These are phyloP conservation scores for Talaromyces sp. DNA, from an alignment of 2,329 filamentous ascomycete species.

Conservation along the genomic window DNA sequence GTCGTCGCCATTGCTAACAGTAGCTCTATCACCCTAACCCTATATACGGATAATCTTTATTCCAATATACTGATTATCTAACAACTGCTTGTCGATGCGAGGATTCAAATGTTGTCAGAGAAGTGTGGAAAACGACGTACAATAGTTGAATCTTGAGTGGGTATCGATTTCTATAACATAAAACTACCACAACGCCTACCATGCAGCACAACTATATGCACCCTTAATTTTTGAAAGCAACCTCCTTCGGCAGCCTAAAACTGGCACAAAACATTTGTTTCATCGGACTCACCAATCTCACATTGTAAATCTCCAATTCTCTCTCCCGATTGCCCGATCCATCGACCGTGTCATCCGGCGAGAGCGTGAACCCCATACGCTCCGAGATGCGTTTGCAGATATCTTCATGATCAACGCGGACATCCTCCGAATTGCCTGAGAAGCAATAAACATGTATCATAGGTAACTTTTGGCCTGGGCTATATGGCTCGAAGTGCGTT, in stretches of 20 bases:
- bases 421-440: constrained; percentile 73
- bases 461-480: constrained; percentile 62
- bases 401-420: constrained; percentile 56
- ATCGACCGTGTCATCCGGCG: constrained; percentile 48
- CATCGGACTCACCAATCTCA: constrained; percentile 84
- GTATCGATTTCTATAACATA: constrained; percentile 5
- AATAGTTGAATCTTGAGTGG: not conserved
- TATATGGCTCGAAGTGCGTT: constrained; percentile 56
- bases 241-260: constrained; percentile 76
- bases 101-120: too few relatives aligned
- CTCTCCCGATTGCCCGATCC: constrained; percentile 57
- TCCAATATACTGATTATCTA: not conserved
- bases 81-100: too few relatives aligned
- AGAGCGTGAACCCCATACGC: constrained; percentile 59
- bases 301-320: constrained; percentile 58
- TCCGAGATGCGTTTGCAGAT: constrained; percentile 62
- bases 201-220: not conserved
- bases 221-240: constrained; percentile 62
- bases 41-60: not conserved
- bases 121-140: not conserved
- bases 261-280: constrained; percentile 97
- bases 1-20: not conserved
- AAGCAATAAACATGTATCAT: constrained; percentile 96
- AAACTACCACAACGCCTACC: not conserved
- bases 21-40: not conserved